Conservation (phyloP, 1,284 basidiomycete genomes). For the Ganoderma resinaceum region DNA sequence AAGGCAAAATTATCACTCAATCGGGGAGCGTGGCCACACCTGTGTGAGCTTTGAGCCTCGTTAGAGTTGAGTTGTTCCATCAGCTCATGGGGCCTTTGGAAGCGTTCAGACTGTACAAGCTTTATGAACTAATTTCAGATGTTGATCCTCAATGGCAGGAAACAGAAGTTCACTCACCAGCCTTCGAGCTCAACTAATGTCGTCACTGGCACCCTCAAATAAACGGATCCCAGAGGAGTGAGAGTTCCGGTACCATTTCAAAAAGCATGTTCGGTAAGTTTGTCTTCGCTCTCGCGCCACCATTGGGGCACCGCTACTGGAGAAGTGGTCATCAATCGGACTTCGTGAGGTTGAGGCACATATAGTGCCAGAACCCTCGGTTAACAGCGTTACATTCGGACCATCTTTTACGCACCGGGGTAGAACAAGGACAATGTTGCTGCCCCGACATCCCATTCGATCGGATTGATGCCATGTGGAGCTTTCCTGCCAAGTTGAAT, state of each 20-base stretch:
- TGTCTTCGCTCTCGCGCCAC: background rate
- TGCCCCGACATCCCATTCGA: background rate
- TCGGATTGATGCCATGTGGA: background rate
- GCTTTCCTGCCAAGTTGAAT: background rate
- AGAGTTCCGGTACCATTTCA: background rate
- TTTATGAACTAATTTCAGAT: background rate
- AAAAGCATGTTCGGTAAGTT: background rate
- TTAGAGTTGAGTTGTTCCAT: background rate
- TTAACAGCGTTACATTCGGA: background rate
- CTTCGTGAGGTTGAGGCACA: background rate
- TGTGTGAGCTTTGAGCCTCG: background rate
- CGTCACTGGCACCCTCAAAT: background rate
- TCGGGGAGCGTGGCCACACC: background rate
- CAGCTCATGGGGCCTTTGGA: background rate
- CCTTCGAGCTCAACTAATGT: background rate
- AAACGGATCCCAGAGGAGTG: background rate
- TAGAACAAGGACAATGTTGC: background rate
- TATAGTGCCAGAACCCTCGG: background rate
- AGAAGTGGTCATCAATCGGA: background rate
- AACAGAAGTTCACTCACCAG: background rate
- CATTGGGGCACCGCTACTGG: background rate
- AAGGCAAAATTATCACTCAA: background rate
- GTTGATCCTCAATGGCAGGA: background rate
- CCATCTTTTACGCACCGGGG: background rate
- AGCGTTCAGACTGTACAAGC: background rate